Base-by-base conservation (phyloP, 306 rosid species). In the Sechiopsis laciniata region DNA sequence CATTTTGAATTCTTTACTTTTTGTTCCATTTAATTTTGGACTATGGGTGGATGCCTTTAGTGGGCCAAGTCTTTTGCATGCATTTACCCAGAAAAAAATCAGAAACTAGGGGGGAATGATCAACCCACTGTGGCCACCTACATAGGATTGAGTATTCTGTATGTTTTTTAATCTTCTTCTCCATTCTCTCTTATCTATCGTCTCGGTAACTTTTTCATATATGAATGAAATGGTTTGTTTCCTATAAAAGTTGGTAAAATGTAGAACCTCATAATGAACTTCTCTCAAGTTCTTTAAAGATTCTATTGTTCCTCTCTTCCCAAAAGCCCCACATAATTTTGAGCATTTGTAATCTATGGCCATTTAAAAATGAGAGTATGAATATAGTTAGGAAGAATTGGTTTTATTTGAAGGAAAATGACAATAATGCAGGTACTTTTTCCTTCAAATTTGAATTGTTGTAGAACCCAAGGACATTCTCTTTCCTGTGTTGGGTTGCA, bases 1-100 rank as follows among this genome's bases (percentile, higher is more conserved):
- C 73, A 67, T 67, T 19, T 68, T 68, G 73, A 50, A 48, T 46
- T 42, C 8, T 12, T 67, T 67, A 21, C 13, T 24, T 61, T 61
- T 61, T 67, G 55, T 20, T 67, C 40, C 56, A 40, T 66, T 19
- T 20, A 11, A 21, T 7, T 21, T 37, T 64, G 71, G 53, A 40
- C 29, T 40, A 65, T 6, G 71, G 70, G 53, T 40, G 71, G 26
- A 37, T 65, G 29, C 10, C 57, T 0, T 0, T 3, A 7, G 21
- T 54, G 55, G 52, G 4, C 51, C 52, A 13, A 8, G 52, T 65
- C 53, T 65, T 15, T 65, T 65, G 9, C 10, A 17, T 65, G 7
- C 24, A 17, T 50, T 64, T 65, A 21, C 51, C 54, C 53, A 65
- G 32, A 10, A 2, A 2, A 40, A 17, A 65, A 17, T 10, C 19